phyloP scores from a whole-genome alignment of 306 rosid genomes.

The Acacia melanoxylon region DNA sequence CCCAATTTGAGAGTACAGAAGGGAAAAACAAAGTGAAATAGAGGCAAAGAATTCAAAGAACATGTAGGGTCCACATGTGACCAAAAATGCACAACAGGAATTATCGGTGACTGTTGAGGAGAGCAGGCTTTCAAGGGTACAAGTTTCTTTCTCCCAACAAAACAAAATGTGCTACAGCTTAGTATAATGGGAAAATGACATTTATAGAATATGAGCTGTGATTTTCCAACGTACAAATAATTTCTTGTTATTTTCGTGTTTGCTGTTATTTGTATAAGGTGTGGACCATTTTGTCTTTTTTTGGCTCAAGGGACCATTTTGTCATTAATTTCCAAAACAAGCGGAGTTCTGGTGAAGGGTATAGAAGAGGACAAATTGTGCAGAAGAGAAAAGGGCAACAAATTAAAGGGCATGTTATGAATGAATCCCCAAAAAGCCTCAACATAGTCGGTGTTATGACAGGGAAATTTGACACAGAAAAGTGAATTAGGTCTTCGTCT shows the following conservation, averaged over 20 bases:
- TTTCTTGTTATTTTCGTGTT: background rate
- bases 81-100: slow-evolving; percentile 31
- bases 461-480: slow-evolving; percentile 31
- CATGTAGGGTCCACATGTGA: slow-evolving; percentile 42
- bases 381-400: slow-evolving; percentile 7
- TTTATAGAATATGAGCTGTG: background rate
- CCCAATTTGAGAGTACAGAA: background rate
- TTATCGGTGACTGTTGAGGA: background rate
- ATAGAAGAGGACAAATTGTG: slow-evolving; percentile 28
- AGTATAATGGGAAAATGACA: background rate
- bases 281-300: background rate
- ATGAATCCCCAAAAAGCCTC: slow-evolving; percentile 36
- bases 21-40: background rate
- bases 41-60: slow-evolving; percentile 10
- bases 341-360: slow-evolving; percentile 5
- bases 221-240: background rate
- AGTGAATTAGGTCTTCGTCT: slow-evolving; percentile 30
- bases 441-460: slow-evolving; percentile 49
- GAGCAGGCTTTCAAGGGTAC: background rate
- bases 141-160: background rate
- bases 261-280: background rate
- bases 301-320: background rate
- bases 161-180: background rate
- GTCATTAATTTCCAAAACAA: background rate
- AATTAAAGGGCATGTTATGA: background rate